These are phyloP conservation scores for Perkinsela sp. DNA, from an alignment of 208 protist species.

Conservation along the genomic window DNA sequence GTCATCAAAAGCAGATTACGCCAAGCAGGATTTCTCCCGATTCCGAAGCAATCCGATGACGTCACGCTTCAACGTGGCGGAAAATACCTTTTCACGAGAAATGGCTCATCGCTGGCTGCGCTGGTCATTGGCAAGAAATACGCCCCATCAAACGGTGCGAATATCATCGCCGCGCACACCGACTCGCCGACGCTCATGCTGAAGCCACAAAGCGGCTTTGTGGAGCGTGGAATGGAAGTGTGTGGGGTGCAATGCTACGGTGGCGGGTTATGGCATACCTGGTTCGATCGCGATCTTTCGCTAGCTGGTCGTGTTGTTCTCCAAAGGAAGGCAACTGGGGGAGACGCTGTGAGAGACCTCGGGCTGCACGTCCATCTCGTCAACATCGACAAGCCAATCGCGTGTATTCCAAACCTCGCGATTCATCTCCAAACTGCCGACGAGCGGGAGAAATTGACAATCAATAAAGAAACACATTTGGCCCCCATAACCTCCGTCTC, in stretches of 20 bases:
- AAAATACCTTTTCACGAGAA: slow-evolving; percentile 88
- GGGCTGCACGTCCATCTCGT: slow-evolving; percentile 19
- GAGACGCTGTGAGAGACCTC: slow-evolving; percentile 1
- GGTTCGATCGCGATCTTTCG: slow-evolving; percentile 61
- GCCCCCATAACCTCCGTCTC: slow-evolving; percentile 27
- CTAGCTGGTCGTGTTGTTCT: slow-evolving; percentile 45
- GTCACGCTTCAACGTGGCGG: slow-evolving; percentile 20
- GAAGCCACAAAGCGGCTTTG: slow-evolving; percentile 17
- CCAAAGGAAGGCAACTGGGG: slow-evolving; percentile 1
- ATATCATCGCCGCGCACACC: slow-evolving; percentile 84
- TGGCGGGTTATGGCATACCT: slow-evolving; percentile 55
- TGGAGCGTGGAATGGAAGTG: slow-evolving; percentile 16
- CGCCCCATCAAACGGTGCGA: slow-evolving; percentile 35
- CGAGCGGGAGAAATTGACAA: slow-evolving; percentile 49
- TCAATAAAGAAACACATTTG: slow-evolving; percentile 81
- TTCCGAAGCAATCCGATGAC: slow-evolving; percentile 17
- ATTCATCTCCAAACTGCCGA: slow-evolving; percentile 67
- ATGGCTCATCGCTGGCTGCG: slow-evolving; percentile 74
- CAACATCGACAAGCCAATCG: slow-evolving; percentile 55
- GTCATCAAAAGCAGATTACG: slow-evolving; percentile 13
- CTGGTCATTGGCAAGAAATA: slow-evolving; percentile 79
- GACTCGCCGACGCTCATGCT: slow-evolving; percentile 74
- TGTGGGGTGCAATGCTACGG: slow-evolving; percentile 43
- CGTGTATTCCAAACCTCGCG: slow-evolving; percentile 75
- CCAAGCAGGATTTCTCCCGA: slow-evolving; percentile 14